These are phyloP conservation scores for Nannochloropsis gaditana DNA, from an alignment of 108 stramenopile genomes.

Conservation along the genomic window DNA sequence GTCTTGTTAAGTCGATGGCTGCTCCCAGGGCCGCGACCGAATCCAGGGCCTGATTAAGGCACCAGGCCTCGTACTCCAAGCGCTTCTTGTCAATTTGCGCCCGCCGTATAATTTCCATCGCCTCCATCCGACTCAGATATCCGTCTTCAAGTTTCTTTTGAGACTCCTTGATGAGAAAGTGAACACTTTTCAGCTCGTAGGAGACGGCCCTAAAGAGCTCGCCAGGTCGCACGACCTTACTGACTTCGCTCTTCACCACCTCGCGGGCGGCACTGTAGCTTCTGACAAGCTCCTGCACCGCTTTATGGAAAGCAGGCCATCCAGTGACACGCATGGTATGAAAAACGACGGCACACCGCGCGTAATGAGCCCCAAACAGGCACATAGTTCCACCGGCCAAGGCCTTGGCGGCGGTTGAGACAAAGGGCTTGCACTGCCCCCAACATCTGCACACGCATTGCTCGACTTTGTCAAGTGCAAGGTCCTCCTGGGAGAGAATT, in stretches of 20 bases:
- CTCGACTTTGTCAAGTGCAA: neutral
- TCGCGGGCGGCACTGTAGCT: neutral
- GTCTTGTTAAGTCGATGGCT: neutral
- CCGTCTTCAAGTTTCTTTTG: neutral
- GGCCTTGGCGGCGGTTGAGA: neutral
- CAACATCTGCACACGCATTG: neutral
- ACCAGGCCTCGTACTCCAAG: neutral
- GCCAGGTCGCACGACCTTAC: neutral
- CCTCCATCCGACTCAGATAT: neutral
- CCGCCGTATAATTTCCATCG: neutral
- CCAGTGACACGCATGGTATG: conserved; percentile 4
- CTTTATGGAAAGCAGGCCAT: neutral
- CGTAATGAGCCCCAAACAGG: neutral
- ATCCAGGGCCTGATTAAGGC: conserved; percentile 12
- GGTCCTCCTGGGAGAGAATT: neutral
- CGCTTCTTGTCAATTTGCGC: conserved; percentile 8
- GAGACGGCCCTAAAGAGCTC: neutral
- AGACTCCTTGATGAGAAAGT: neutral
- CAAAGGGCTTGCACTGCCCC: neutral
- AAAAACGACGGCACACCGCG: neutral
- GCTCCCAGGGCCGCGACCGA: neutral
- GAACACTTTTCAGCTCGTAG: neutral
- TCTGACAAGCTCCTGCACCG: neutral
- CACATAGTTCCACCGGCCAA: neutral
- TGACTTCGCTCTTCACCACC: neutral